Base-by-base conservation (phyloP, 352 stramenopile species). In the Phytopythium mirpurense region DNA sequence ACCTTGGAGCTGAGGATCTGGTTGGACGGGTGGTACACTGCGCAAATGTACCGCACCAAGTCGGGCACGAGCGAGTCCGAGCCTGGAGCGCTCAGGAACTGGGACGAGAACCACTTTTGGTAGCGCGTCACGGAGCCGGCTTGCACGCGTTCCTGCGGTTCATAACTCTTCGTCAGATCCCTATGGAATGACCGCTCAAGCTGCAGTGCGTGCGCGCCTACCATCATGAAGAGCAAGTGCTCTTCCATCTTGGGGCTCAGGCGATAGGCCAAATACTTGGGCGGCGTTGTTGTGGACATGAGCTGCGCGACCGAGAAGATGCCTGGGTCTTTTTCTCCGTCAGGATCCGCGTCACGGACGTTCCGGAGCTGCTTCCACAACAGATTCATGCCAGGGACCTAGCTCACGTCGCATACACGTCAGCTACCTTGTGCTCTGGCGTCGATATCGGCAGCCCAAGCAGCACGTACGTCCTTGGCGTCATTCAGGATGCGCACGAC, bases 161-260 rank as follows among this genome's bases (percentile, higher is more conserved):
- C 16, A 38, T 23, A 45, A 26, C 12, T 8, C 19, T 6, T 40
- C n/a, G 42, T 26, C 48, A 56, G 10, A 15, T 2, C 34, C 2
- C 5, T 38, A 9, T 27, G 9, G 18, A 27, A 26, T 16, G 10
- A 12, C 19, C 24, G 5, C 18, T 27, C 38, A 27, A 44, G 38
- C 11, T 27, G 19, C 9, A 7, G 18, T 34, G 15, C 16, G 18
- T 5, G 27, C 68, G 54, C n/a, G n/a, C n/a, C n/a, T 60, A 85
- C 78, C 81, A 91, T 92, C 75, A 94, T 90, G 63, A 94, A 94
- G 11, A 91, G 63, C 9, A 94, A 55, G 27, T 90, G 74, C 49
- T 94, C 83, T 53, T 94, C 81, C 81, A 94, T 92, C 58, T 88
- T 94, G 10, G 82, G 80, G 19, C 82, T 88, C 47, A 94, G 66